phyloP scores from a whole-genome alignment of 495 filamentous ascomycete species.

The Extremus antarcticus region DNA sequence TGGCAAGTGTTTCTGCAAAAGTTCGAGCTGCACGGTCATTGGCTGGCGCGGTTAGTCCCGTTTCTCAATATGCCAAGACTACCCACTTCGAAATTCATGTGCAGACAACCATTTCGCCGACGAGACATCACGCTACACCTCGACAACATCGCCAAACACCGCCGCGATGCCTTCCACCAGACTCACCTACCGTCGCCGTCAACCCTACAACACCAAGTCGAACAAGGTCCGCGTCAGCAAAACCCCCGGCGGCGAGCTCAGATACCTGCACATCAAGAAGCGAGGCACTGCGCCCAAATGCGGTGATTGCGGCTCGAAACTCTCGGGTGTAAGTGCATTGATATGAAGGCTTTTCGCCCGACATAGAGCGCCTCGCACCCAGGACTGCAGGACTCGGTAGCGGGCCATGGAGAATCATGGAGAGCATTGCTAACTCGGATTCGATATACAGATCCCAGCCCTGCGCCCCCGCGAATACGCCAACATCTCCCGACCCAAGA shows the following conservation, averaged over 20 bases:
- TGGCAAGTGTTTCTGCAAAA: not conserved
- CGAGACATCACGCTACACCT: not conserved
- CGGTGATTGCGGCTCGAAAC: slow-evolving; percentile 94
- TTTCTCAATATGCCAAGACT: no score
- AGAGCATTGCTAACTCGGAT: not conserved
- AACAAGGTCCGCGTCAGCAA: slow-evolving; percentile 95
- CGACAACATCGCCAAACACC: slow-evolving; percentile 31
- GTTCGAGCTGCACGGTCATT: not conserved
- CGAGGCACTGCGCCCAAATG: slow-evolving; percentile 92
- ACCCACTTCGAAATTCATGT: no score
- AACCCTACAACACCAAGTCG: slow-evolving; percentile 79
- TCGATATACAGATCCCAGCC: slow-evolving; percentile 62
- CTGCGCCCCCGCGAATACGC: slow-evolving; percentile 96
- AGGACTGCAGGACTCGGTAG: no score
- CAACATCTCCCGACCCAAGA: slow-evolving; percentile 90
- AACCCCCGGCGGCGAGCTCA: slow-evolving; percentile 88
- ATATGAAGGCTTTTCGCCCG: no score
- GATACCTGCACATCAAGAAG: slow-evolving; percentile 98
- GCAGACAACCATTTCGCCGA: not conserved
- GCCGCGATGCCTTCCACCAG: slow-evolving; percentile 58
- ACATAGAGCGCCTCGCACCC: no score
- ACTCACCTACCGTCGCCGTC: slow-evolving; percentile 46
- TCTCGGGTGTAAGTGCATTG: slow-evolving; percentile 90
- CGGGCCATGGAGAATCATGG: no score
- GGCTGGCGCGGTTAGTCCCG: no score